Base-by-base conservation (phyloP, 768 basidiomycete genomes). In the Lactarius hatsudake region DNA sequence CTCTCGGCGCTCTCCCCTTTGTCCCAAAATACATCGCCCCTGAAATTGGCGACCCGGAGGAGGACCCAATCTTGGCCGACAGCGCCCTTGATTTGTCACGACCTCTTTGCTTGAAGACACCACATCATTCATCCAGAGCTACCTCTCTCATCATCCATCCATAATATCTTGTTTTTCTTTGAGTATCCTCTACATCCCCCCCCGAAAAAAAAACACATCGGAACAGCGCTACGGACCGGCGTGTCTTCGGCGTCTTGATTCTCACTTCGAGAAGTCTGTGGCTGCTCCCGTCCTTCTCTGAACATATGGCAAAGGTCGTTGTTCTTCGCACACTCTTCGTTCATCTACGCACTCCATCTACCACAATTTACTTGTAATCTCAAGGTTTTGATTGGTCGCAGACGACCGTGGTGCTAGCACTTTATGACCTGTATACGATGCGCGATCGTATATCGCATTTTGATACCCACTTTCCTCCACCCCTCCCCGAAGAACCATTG, bases 91-190 rank as follows among this genome's bases (percentile, higher is more conserved):
- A 61, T 64, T 61, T 63, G 40, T 69, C 64, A 69, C 38, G 71
- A 71, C 65, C 65, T 71, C 36, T 71, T 71, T 53, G 71, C 71
- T 48, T 71, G 61, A 71, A 17, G 32, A 26, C n/a, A n/a, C 43
- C 64, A 28, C 32, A 55, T 13, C 48, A 51, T 51, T 10, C 48
- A 8, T 38, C 20, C 61, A 36, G 67, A 64, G 68, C 61, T 61
- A 69, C 67, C 64, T 65, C 40, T 54, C 48, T 54, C 48, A 53
- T 30, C 42, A 43, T 58, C 17, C 26, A 40, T 17, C 42, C 38
- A 36, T 34, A 57, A 61, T 59, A 42, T 65, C 70, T 48, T 68
- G 53, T 30, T 59, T 43, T 42, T 40, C 54, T 32, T 48, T 63
- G 59, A 54, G 67, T 56, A 56, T 54, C 45, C 56, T 45, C 51